Conservation (phyloP, 495 filamentous ascomycete genomes). For the Chaetomium cochliodes region DNA sequence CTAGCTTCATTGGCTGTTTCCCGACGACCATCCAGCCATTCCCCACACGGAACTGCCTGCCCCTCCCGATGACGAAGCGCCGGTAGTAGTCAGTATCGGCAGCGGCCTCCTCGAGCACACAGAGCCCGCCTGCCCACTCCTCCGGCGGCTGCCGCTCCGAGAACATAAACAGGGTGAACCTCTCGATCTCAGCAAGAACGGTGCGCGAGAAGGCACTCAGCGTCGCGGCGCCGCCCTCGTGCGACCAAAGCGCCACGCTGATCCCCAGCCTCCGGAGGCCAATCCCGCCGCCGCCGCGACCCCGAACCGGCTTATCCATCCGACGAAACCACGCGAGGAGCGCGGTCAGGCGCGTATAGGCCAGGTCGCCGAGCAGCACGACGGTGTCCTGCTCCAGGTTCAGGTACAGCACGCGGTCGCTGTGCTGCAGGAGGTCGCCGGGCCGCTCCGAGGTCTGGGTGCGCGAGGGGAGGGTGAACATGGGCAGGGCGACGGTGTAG, state of each 20-base stretch:
- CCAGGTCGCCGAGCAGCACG: slow-evolving; percentile 32
- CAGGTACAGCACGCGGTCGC: slow-evolving; percentile 33
- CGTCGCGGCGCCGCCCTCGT: slow-evolving; percentile 34
- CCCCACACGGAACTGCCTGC: slow-evolving; percentile 31
- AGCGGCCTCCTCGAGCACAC: slow-evolving; percentile 21
- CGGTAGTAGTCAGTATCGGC: slow-evolving; percentile 26
- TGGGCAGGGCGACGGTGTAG: slow-evolving; percentile 35
- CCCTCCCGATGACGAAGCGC: slow-evolving; percentile 27
- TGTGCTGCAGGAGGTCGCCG: slow-evolving; percentile 16
- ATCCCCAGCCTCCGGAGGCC: slow-evolving; percentile 60
- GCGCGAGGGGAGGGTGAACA: slow-evolving; percentile 19
- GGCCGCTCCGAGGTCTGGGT: slow-evolving; percentile 22
- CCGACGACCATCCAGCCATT: slow-evolving; percentile 34
- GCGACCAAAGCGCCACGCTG: slow-evolving; percentile 62
- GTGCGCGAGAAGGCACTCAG: slow-evolving; percentile 31
- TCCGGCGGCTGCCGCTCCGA: slow-evolving; percentile 27
- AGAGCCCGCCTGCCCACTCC: slow-evolving; percentile 25
- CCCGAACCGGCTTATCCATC: slow-evolving; percentile 3
- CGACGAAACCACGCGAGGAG: slow-evolving; percentile 32
- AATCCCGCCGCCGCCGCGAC: slow-evolving; percentile 23
- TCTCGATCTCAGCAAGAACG: slow-evolving; percentile 31
- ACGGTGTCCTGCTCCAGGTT: slow-evolving; percentile 35
- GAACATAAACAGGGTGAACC: slow-evolving; percentile 34
- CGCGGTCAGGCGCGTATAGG: slow-evolving; percentile 23
- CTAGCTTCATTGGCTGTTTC: slow-evolving; percentile 27